These are phyloP conservation scores for Paraurostyla sp. DNA, from an alignment of 73 alveolate genomes.

Conservation along the genomic window DNA sequence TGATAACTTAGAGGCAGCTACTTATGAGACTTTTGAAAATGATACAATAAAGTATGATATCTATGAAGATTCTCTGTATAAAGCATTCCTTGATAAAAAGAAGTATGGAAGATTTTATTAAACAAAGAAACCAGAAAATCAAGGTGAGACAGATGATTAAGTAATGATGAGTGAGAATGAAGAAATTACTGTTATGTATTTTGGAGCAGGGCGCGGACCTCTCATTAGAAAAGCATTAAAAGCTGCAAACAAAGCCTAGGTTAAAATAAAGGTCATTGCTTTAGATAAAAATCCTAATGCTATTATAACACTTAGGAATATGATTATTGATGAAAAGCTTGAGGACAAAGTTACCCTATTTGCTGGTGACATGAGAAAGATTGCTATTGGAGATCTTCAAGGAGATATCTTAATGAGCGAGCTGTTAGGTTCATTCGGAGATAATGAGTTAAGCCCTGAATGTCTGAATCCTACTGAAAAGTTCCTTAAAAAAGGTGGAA, in stretches of 20 bases:
- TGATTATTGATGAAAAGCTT: slow-evolving; percentile 65
- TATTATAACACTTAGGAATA: slow-evolving; percentile 77
- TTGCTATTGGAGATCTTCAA: slow-evolving; percentile 68
- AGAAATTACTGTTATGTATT: slow-evolving; percentile 82
- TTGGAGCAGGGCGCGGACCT: slow-evolving; percentile 99
- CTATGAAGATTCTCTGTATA: slow-evolving; percentile 80
- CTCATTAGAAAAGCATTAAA: slow-evolving; percentile 86
- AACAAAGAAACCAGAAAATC: background rate
- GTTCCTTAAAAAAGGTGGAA: slow-evolving; percentile 80
- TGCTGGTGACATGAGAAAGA: slow-evolving; percentile 85
- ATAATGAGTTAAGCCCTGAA: slow-evolving; percentile 96
- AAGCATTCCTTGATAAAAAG: slow-evolving; percentile 69
- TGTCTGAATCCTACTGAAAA: slow-evolving; percentile 87
- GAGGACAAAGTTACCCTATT: slow-evolving; percentile 73
- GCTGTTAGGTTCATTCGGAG: slow-evolving; percentile 97
- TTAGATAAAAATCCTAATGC: slow-evolving; percentile 91
- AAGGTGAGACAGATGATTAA: background rate
- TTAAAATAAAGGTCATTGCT: slow-evolving; percentile 76
- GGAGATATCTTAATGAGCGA: slow-evolving; percentile 94
- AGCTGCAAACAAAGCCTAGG: slow-evolving; percentile 79
- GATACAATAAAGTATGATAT: slow-evolving; percentile 84
- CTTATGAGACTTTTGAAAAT: slow-evolving; percentile 89
- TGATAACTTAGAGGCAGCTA: slow-evolving; percentile 87
- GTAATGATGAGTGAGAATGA: slow-evolving; percentile 19
- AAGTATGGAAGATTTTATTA: slow-evolving; percentile 57